A percentile compares a stretch with the other conserved stretches of the same genome.
These are phyloP conservation scores for Mesembryanthemum crystallinum DNA, from an alignment of 148 eudicot species.

Conservation along the genomic window DNA sequence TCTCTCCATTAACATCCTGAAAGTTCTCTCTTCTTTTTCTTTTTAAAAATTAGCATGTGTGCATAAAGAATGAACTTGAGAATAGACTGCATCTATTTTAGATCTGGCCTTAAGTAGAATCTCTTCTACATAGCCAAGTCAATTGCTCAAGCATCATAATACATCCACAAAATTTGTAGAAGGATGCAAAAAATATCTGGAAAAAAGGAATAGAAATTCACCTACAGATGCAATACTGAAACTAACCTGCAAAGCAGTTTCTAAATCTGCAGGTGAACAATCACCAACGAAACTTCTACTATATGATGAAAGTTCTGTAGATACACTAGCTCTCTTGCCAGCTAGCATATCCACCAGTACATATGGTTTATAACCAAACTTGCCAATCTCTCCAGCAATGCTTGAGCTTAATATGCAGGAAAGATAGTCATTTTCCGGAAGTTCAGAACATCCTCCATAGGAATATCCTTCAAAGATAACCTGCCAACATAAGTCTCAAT, in stretches of 20 bases:
- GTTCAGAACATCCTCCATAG: conserved; percentile 83
- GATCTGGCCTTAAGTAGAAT: too few relatives aligned
- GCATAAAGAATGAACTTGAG: too few relatives aligned
- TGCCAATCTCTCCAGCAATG: conserved; percentile 82
- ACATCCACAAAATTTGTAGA: background rate
- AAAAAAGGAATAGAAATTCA: background rate
- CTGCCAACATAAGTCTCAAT: conserved; percentile 41
- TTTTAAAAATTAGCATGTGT: too few relatives aligned
- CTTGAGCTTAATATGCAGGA: conserved; percentile 70
- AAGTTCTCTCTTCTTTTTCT: too few relatives aligned
- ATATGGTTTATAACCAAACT: conserved; percentile 80
- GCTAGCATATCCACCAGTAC: conserved; percentile 76
- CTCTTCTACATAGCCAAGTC: too few relatives aligned
- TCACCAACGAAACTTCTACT: conserved; percentile 77
- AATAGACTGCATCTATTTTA: too few relatives aligned
- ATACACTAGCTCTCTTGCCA: conserved; percentile 81
- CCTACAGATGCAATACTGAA: background rate
- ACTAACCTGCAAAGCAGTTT: conserved; percentile 85
- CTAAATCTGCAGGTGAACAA: conserved; percentile 89
- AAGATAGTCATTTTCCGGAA: conserved; percentile 64
- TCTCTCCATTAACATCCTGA: too few relatives aligned
- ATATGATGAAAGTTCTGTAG: conserved; percentile 69
- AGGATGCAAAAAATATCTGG: background rate
- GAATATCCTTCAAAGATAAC: conserved; percentile 79
- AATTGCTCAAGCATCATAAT: too few relatives aligned